Evolutionary conservation across 768 basidiomycete genomes (phyloP), one percentile per base, ranked within the genome.

Genomic region (Amanita thiersii): DNA sequence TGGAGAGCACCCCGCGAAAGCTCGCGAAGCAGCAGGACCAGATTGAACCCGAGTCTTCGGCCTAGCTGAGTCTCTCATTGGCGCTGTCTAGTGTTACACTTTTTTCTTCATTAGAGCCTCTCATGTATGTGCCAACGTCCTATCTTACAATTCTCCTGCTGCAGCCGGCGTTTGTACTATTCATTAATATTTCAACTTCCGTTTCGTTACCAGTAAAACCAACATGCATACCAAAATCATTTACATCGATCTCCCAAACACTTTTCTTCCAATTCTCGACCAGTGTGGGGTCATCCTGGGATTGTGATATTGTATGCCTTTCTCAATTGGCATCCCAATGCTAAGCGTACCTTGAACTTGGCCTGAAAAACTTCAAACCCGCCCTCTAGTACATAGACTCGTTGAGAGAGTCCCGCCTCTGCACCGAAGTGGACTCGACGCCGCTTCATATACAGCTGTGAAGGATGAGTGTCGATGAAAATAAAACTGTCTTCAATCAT

Each of bases 231-330:
- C n/a, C n/a, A n/a, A n/a, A n/a, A n/a, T n/a, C n/a, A n/a, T n/a
- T n/a, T n/a, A n/a, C n/a, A 9, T 71, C 61, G 4, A 59, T 56
- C 31, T 64, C 71, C 82, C 81, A 85, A 19, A 79, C 64, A 7
- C 75, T 68, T 48, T 73, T 69, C 46, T 77, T 75, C 83, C 82
- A 89, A 43, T 85, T 82, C 59, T 86, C 86, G 6, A 89, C 77
- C 12, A 89, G 69, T 20, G 65, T 58, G 5, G 78, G 70, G 54
- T 89, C 83, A 44, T 81, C 63, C 79, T 81, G 47, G 17, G 14
- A 9, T 12, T 30, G 19, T 12, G 26, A 28, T n/a, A 28, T 7
- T 7, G 26, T 28, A n/a, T 3, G 37, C 26, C 15, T 15, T 4
- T 39, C 31, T 33, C 20, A 23, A 10, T 32, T 10, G 24, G 28